phyloP scores from a whole-genome alignment of 1,284 basidiomycete species.

The Vanrija humicola region DNA sequence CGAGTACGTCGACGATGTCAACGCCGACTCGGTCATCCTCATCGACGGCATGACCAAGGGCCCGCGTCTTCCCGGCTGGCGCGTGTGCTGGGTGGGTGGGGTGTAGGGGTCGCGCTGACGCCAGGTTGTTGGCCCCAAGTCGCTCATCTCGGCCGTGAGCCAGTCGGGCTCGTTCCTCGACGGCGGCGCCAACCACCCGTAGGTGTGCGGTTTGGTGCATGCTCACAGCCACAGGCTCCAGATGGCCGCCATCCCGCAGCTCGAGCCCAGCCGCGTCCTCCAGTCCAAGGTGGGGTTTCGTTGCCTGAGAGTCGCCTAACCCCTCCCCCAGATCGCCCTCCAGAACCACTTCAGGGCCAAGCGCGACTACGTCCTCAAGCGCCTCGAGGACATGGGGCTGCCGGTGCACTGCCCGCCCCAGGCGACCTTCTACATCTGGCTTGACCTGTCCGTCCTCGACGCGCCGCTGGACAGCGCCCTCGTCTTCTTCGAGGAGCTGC shows the following conservation, averaged over 20 bases:
- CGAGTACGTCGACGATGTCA: slow-evolving; percentile 77
- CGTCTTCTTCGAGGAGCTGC: slow-evolving; percentile 88
- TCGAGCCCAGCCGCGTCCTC: slow-evolving; percentile 65
- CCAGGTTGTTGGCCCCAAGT: slow-evolving; percentile 76
- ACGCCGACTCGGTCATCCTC: slow-evolving; percentile 75
- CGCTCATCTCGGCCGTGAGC: slow-evolving; percentile 75
- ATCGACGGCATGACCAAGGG: slow-evolving; percentile 93
- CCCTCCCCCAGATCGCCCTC: slow-evolving; percentile 61
- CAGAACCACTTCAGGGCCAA: slow-evolving; percentile 87
- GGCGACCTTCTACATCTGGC: slow-evolving; percentile 88
- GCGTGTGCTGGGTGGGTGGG: slow-evolving; percentile 72
- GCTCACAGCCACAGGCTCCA: slow-evolving; percentile 59
- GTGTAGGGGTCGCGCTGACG: neutral
- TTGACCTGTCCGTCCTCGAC: slow-evolving; percentile 72
- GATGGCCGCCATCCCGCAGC: slow-evolving; percentile 73
- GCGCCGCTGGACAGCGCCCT: slow-evolving; percentile 81
- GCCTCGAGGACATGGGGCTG: slow-evolving; percentile 73
- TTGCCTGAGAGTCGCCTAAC: slow-evolving; percentile 49
- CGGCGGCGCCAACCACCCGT: slow-evolving; percentile 84
- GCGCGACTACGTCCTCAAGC: slow-evolving; percentile 78
- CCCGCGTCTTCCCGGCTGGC: slow-evolving; percentile 75
- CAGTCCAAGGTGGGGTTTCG: slow-evolving; percentile 18
- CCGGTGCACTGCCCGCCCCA: slow-evolving; percentile 68
- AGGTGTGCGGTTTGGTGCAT: slow-evolving; percentile 33
- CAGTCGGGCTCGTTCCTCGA: slow-evolving; percentile 86